A percentile compares a stretch with the other conserved stretches of the same genome.
These are phyloP conservation scores for Hypoxylon lienhwacheense DNA, from an alignment of 495 filamentous ascomycete genomes.

Conservation along the genomic window DNA sequence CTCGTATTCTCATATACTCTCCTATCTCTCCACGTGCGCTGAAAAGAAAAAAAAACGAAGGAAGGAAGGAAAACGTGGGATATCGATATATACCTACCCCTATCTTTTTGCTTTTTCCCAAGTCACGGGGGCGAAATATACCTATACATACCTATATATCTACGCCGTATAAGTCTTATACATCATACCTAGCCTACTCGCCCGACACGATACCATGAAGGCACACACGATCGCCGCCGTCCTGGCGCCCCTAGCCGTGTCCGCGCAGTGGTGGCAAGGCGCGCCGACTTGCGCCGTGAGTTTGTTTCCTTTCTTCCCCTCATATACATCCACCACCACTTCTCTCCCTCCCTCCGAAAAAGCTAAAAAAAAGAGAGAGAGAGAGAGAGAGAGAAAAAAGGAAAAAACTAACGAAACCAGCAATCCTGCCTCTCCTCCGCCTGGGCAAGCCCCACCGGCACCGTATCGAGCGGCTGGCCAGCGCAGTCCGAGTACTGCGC, in stretches of 20 bases:
- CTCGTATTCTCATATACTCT: background rate
- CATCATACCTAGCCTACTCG: no score
- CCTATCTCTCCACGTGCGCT: slow-evolving; percentile 1
- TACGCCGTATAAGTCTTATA: slow-evolving; percentile 1
- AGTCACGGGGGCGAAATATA: background rate
- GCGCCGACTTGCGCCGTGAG: slow-evolving; percentile 51
- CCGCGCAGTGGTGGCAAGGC: slow-evolving; percentile 45
- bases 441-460: slow-evolving; percentile 36
- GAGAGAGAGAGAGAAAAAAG: no score
- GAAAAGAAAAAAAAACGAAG: no score
- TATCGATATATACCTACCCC: background rate
- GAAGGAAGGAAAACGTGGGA: no score
- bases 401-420: no score
- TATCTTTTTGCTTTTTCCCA: background rate
- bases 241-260: slow-evolving; percentile 21
- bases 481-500: slow-evolving; percentile 50
- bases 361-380: no score
- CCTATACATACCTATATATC: background rate
- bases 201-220: slow-evolving; percentile 36
- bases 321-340: slow-evolving; percentile 2
- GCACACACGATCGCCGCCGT: slow-evolving; percentile 19
- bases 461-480: slow-evolving; percentile 42
- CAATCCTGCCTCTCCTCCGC: slow-evolving; percentile 49
- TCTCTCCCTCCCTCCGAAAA: slow-evolving; percentile 14
- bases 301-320: slow-evolving; percentile 1